These are phyloP conservation scores for Parasarocladium wereldwijsianum DNA, from an alignment of 2,329 filamentous ascomycete species.

Conservation along the genomic window DNA sequence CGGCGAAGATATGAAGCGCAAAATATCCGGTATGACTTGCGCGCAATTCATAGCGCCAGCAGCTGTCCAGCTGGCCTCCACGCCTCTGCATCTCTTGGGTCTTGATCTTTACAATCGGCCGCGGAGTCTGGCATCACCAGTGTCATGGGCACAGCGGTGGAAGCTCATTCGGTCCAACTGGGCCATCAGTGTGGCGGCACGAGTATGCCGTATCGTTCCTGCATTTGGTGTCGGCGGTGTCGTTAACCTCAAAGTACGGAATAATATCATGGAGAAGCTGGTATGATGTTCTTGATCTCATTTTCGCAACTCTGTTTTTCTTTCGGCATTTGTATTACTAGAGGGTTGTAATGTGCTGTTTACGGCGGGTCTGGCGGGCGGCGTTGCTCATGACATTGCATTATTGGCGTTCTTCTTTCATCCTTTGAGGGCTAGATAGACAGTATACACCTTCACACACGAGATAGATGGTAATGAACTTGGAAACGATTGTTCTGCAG, in stretches of 20 bases:
- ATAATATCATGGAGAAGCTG: conserved; percentile 48
- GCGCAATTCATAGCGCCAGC: conserved; percentile 76
- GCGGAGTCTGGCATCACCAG: conserved; percentile 2
- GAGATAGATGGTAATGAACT: too few relatives aligned
- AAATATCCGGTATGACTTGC: conserved; percentile 39
- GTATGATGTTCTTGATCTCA: conserved; percentile 14
- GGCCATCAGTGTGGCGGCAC: conserved; percentile 54
- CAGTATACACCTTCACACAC: too few relatives aligned
- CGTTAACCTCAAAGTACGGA: conserved; percentile 61
- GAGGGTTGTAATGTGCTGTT: too few relatives aligned
- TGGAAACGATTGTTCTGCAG: too few relatives aligned
- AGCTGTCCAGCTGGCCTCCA: conserved; percentile 62
- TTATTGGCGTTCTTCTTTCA: too few relatives aligned
- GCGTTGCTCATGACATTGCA: too few relatives aligned
- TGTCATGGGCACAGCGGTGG: conserved; percentile 44
- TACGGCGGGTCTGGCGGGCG: too few relatives aligned
- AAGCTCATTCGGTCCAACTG: conserved; percentile 59
- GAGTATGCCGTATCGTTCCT: conserved; percentile 74
- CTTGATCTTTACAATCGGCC: conserved; percentile 74
- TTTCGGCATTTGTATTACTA: conserved; percentile 1
- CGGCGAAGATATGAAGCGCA: conserved; percentile 27
- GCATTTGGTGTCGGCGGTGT: conserved; percentile 83
- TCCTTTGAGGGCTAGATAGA: too few relatives aligned
- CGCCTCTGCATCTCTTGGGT: conserved; percentile 72
- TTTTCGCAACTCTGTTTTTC: background rate